Conservation (phyloP, 2,329 filamentous ascomycete species). For the Westerdykella aurantiaca region DNA sequence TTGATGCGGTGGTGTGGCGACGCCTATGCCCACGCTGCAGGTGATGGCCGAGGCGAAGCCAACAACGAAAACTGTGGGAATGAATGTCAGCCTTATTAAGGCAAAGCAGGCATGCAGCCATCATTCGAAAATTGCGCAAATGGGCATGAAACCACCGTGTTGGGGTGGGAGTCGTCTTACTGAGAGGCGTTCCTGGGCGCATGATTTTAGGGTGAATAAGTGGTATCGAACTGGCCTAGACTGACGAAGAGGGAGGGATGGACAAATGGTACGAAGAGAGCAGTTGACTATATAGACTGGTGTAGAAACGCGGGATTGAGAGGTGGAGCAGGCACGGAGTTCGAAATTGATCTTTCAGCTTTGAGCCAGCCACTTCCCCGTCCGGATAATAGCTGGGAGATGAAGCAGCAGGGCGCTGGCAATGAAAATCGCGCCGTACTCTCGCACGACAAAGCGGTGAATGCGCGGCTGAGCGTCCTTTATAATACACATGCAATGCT, state of each 20-base stretch:
- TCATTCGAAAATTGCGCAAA: background rate
- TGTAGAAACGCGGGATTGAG: too few relatives aligned
- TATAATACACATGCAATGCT: too few relatives aligned
- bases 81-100: conserved; percentile 1
- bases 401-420: too few relatives aligned
- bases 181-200: background rate
- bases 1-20: conserved; percentile 4
- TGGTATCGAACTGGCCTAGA: background rate
- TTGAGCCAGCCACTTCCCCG: too few relatives aligned
- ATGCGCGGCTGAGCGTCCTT: too few relatives aligned
- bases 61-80: conserved; percentile 3
- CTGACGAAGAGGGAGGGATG: background rate
- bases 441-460: too few relatives aligned
- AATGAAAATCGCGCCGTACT: too few relatives aligned
- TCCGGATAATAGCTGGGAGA: too few relatives aligned
- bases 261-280: background rate
- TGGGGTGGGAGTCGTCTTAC: background rate
- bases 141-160: too few relatives aligned
- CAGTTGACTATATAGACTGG: too few relatives aligned
- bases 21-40: background rate
- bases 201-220: background rate
- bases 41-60: conserved; percentile 1
- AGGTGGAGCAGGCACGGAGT: too few relatives aligned
- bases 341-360: too few relatives aligned
- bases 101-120: background rate